Evolutionary conservation across 2,329 filamentous ascomycete genomes (phyloP).

Genomic region (Fusarium decemcellulare): DNA sequence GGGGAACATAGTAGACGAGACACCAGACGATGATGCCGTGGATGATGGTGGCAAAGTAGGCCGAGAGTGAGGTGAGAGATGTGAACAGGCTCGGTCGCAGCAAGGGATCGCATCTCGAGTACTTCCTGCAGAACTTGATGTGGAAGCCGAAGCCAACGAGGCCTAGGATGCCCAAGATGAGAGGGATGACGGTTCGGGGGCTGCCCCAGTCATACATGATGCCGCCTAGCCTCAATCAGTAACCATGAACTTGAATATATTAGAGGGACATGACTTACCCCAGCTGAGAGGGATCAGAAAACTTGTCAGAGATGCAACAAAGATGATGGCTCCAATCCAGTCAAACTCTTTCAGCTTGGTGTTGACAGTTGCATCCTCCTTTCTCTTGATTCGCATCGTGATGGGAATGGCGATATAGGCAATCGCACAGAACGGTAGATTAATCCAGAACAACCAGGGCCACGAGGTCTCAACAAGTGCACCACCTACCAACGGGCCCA

Average conservation of each 20-base stretch:
- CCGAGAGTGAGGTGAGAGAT: slow-evolving; percentile 39
- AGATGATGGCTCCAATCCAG: slow-evolving; percentile 73
- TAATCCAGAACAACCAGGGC: slow-evolving; percentile 78
- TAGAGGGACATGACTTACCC: slow-evolving; percentile 21
- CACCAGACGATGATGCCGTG: slow-evolving; percentile 43
- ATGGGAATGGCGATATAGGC: slow-evolving; percentile 38
- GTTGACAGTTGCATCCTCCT: slow-evolving; percentile 18
- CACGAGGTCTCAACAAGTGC: slow-evolving; percentile 67
- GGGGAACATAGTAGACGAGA: slow-evolving; percentile 39
- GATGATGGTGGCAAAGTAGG: slow-evolving; percentile 41
- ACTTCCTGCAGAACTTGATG: slow-evolving; percentile 37
- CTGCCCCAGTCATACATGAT: slow-evolving; percentile 75
- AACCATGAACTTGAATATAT: neutral
- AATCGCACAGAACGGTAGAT: slow-evolving; percentile 65
- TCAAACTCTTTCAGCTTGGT: slow-evolving; percentile 62
- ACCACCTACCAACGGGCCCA: slow-evolving; percentile 61
- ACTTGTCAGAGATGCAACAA: slow-evolving; percentile 70
- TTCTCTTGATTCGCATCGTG: slow-evolving; percentile 38
- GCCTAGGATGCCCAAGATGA: slow-evolving; percentile 68
- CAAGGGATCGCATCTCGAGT: slow-evolving; percentile 41
- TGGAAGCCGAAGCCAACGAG: slow-evolving; percentile 37
- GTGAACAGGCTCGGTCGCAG: slow-evolving; percentile 42
- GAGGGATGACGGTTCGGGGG: slow-evolving; percentile 73
- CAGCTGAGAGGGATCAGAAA: slow-evolving; percentile 43
- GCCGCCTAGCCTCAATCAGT: slow-evolving; percentile 60